These are phyloP conservation scores for Talaromyces sp. DNA, from an alignment of 2,329 filamentous ascomycete species.

Conservation along the genomic window DNA sequence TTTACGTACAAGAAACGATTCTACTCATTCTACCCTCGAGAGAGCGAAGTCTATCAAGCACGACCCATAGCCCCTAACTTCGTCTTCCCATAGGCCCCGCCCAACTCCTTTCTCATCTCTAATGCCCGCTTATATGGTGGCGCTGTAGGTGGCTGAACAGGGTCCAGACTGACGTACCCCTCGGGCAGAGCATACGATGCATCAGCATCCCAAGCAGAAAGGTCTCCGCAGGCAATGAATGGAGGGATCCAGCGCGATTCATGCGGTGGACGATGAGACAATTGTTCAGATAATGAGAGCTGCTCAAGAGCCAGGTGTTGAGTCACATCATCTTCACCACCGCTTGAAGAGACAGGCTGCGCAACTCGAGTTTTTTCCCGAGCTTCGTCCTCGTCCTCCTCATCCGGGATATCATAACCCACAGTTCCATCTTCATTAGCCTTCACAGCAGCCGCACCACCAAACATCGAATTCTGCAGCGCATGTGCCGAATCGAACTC, in stretches of 20 bases:
- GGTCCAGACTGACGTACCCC: conserved; percentile 81
- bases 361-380: conserved; percentile 21
- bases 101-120: conserved; percentile 72
- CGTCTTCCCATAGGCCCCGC: conserved; percentile 74
- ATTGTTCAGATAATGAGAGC: conserved; percentile 37
- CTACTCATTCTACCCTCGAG: too few species aligned
- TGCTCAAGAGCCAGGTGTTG: conserved; percentile 39
- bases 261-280: conserved; percentile 23
- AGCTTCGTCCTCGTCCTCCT: conserved; percentile 43
- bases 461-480: conserved; percentile 40
- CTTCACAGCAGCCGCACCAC: conserved; percentile 33
- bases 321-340: conserved; percentile 21
- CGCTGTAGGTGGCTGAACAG: conserved; percentile 90
- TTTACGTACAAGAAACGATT: conserved; percentile 1
- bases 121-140: conserved; percentile 91
- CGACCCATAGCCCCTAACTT: conserved; percentile 38
- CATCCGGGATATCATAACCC: conserved; percentile 35
- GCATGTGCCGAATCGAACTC: conserved; percentile 30
- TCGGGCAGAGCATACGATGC: conserved; percentile 88
- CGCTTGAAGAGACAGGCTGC: not conserved
- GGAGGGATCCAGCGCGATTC: conserved; percentile 80
- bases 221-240: conserved; percentile 94
- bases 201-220: conserved; percentile 93
- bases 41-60: conserved; percentile 9
- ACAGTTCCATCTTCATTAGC: conserved; percentile 32